Conservation (phyloP, 225 moss, liverwort and hornwort genomes). For the Lunularia cruciata region DNA sequence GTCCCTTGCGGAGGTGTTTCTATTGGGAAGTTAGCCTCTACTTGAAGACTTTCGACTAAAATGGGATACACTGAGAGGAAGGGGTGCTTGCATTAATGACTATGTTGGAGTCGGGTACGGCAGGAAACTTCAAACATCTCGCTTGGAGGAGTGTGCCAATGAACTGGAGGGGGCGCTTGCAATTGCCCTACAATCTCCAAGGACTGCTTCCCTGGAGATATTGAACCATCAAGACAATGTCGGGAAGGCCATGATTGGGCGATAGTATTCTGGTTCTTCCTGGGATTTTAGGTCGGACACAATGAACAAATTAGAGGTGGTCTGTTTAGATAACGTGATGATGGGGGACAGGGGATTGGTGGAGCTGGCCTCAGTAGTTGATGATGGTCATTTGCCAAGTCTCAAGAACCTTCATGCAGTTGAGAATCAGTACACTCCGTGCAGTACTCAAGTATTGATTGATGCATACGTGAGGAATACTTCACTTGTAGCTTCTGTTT, state of each 20-base stretch:
- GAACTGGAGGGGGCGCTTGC: slow-evolving; percentile 14
- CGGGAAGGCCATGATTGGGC: slow-evolving; percentile 13
- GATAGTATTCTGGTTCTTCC: background rate
- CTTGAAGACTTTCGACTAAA: slow-evolving; percentile 11
- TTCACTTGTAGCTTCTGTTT: background rate
- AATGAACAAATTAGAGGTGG: slow-evolving; percentile 1
- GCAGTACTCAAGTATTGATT: background rate
- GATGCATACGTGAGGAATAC: slow-evolving; percentile 9
- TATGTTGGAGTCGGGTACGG: slow-evolving; percentile 4
- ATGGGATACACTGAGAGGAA: slow-evolving; percentile 8
- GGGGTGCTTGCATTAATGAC: slow-evolving; percentile 14
- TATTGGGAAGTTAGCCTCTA: slow-evolving; percentile 5
- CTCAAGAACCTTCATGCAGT: slow-evolving; percentile 2
- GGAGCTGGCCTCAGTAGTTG: slow-evolving; percentile 13
- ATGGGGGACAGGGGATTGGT: slow-evolving; percentile 19
- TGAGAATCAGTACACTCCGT: background rate
- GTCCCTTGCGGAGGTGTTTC: slow-evolving; percentile 13
- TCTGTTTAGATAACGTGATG: background rate
- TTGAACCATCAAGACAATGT: slow-evolving; percentile 17
- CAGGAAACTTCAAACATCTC: slow-evolving; percentile 2
- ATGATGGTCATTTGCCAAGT: background rate
- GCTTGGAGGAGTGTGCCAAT: slow-evolving; percentile 11
- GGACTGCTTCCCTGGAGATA: slow-evolving; percentile 4
- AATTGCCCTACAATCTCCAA: slow-evolving; percentile 7
- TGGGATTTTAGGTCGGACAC: slow-evolving; percentile 8